Conservation (phyloP, 2,329 filamentous ascomycete genomes). For the Colletotrichum higginsianum region DNA sequence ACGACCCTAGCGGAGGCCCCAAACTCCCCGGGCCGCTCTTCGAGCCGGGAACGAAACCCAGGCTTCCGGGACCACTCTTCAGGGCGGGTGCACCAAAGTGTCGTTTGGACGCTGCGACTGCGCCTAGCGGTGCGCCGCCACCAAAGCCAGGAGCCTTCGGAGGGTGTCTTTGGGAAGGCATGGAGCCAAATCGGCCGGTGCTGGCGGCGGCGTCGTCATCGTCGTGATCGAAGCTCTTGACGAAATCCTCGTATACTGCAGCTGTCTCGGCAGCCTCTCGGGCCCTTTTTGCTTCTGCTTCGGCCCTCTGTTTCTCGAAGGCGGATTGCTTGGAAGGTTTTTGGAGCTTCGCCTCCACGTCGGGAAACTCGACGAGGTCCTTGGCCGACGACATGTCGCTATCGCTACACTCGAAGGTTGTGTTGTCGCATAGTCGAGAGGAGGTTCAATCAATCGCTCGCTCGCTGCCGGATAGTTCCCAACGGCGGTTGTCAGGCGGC, state of each 20-base stretch:
- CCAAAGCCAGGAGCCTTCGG: conserved; percentile 46
- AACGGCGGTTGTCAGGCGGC: background rate
- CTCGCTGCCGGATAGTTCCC: background rate
- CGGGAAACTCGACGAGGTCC: conserved; percentile 73
- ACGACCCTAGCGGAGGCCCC: conserved; percentile 65
- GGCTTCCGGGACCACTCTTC: conserved; percentile 74
- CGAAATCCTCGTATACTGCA: conserved; percentile 88
- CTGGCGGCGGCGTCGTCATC: conserved; percentile 63
- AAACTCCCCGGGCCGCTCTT: conserved; percentile 76
- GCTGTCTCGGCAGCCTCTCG: conserved; percentile 90
- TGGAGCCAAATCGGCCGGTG: conserved; percentile 38
- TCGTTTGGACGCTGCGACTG: conserved; percentile 63
- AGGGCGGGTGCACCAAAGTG: conserved; percentile 74
- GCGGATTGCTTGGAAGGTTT: conserved; percentile 87
- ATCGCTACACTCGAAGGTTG: background rate
- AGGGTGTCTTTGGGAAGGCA: conserved; percentile 22
- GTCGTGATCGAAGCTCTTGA: conserved; percentile 82
- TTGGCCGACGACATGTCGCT: conserved; percentile 64
- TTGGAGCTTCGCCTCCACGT: conserved; percentile 82
- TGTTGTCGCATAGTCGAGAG: conserved; percentile 25
- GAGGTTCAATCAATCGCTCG: too few species aligned
- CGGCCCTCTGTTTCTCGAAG: conserved; percentile 90
- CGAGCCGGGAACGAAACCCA: conserved; percentile 68
- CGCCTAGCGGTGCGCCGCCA: conserved; percentile 46
- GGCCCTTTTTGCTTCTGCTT: conserved; percentile 88